Evolutionary conservation across 164 flowering plant genomes (phyloP).

Genomic region (Aristolochia californica): DNA sequence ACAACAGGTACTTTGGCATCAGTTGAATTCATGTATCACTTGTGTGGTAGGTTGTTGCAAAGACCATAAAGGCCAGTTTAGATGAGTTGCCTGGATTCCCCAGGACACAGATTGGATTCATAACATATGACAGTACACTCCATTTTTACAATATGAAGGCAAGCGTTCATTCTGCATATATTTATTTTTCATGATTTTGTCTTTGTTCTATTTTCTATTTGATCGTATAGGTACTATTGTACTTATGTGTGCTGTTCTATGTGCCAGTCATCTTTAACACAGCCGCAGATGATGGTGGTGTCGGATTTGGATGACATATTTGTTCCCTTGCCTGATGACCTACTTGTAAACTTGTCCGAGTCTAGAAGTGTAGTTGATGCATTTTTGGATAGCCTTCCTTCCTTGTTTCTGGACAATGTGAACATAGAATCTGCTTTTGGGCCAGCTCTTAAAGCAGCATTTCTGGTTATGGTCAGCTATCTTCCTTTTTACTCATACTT

Average conservation of each 20-base stretch:
- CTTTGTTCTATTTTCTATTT: background rate
- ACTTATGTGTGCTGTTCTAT: constrained; percentile 15
- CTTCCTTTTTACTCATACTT: background rate
- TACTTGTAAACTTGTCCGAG: constrained; percentile 91
- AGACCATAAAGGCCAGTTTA: constrained; percentile 81
- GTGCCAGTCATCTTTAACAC: constrained; percentile 83
- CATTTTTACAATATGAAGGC: constrained; percentile 97
- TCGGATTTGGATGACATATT: constrained; percentile 93
- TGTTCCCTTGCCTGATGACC: constrained; percentile 95
- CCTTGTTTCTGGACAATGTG: constrained; percentile 78
- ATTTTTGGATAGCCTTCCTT: constrained; percentile 87
- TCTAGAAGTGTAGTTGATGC: constrained; percentile 84
- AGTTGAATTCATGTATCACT: background rate
- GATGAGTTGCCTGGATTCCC: constrained; percentile 85
- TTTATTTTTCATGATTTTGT: background rate
- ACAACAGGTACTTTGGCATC: background rate
- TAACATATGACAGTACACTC: constrained; percentile 90
- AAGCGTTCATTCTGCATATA: constrained; percentile 20
- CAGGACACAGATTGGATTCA: constrained; percentile 92
- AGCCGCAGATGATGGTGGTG: constrained; percentile 98
- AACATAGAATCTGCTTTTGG: constrained; percentile 98
- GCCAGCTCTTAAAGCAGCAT: constrained; percentile 87
- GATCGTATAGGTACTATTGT: background rate
- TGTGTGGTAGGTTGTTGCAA: constrained; percentile 60
- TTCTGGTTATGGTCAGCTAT: constrained; percentile 78